phyloP scores from a whole-genome alignment of 352 stramenopile genomes.

The Globisporangium uncinulatum region DNA sequence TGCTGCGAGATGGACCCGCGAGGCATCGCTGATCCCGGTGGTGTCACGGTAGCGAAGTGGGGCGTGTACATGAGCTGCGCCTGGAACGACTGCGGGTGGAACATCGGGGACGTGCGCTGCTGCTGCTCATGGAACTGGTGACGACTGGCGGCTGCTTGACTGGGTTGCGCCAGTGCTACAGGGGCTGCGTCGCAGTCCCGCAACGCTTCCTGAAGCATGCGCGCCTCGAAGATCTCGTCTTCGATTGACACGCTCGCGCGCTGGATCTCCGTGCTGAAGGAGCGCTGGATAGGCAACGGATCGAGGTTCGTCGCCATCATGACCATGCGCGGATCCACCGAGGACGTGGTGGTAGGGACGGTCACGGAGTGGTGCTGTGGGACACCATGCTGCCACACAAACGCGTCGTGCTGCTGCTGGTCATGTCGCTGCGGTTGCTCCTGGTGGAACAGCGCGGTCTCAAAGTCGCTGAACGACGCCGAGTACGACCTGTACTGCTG shows the following conservation, averaged over 20 bases:
- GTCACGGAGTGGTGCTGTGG: not conserved
- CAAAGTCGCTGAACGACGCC: not conserved
- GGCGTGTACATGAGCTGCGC: constrained; percentile 16
- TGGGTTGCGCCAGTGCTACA: not conserved
- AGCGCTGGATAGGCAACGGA: constrained; percentile 5
- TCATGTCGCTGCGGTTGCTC: not conserved
- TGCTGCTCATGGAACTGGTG: constrained; percentile 13
- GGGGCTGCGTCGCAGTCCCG: constrained; percentile 9
- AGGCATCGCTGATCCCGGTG: constrained; percentile 3
- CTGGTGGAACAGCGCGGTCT: not conserved
- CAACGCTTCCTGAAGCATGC: constrained; percentile 30
- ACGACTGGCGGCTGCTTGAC: constrained; percentile 1
- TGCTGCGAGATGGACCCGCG: constrained; percentile 4
- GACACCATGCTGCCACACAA: not conserved
- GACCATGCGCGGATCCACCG: constrained; percentile 1
- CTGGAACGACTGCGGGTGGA: constrained; percentile 4
- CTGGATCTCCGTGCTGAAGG: not conserved
- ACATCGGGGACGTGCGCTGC: constrained; percentile 2
- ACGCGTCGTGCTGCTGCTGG: constrained; percentile 1
- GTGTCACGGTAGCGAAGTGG: constrained; percentile 17
- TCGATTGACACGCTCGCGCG: constrained; percentile 11
- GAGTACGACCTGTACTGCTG: not conserved
- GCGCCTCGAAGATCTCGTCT: constrained; percentile 25
- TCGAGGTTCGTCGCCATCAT: constrained; percentile 2
- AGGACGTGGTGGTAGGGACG: not conserved